Evolutionary conservation across 768 basidiomycete genomes (phyloP), one percentile per base, ranked within the genome.

Genomic region (Mycena capillaripes): DNA sequence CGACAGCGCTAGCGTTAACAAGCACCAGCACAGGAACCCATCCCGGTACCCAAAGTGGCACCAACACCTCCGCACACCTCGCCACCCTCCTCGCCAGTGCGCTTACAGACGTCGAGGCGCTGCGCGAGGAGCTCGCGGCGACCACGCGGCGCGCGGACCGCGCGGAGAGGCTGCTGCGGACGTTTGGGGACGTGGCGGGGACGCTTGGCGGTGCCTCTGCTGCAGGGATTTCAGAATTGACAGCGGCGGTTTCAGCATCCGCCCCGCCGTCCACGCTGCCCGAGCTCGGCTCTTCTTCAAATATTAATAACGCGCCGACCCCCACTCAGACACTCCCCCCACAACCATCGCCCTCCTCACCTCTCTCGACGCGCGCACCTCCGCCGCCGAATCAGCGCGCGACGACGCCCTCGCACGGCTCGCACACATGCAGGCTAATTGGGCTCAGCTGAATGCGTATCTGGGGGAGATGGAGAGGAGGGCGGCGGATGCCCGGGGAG

Each of bases 31-130:
- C n/a, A n/a, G n/a, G n/a, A n/a, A n/a, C n/a, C n/a, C n/a, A n/a
- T n/a, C n/a, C n/a, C n/a, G n/a, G n/a, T n/a, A n/a, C n/a, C n/a
- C n/a, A n/a, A n/a, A n/a, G n/a, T n/a, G n/a, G n/a, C 9, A 42
- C 40, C 10, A 79, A 80, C 32, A 85, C 86, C 21, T 84, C 89
- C 74, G 81, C 89, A 1, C 86, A 88, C 69, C 89, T 93, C 76
- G 91, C 91, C 17, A 75, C 83, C 9, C 85, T 92, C 57, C 89
- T 93, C 77, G 77, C 87, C 6, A 82, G 86, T 40, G 84, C 88
- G 55, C 89, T 89, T 75, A 82, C 82, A 74, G 90, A 92, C 55
- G 78, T 81, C 40, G 91, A 92, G 14, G 16, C 62, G 25, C 85
- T 92, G 56, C 83, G 85, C 23, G 83, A 82, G 40, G 89, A 92